Base-by-base conservation (phyloP, 2,329 filamentous ascomycete genomes). In the Verticillium albo-atrum region DNA sequence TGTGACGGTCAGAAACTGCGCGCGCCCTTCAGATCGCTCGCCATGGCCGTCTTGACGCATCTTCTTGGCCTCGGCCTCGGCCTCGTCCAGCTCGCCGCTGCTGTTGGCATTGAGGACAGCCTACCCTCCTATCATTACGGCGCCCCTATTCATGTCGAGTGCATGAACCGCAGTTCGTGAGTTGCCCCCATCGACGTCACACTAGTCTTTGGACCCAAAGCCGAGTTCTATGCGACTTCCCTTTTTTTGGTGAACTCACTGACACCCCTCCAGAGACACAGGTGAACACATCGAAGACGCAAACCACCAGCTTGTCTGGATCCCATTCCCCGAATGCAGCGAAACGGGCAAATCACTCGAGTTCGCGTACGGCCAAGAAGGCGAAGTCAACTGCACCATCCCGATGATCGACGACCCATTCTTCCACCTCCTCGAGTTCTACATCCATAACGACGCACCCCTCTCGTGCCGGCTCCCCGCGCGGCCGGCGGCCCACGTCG, bases 381-480 rank as follows among this genome's bases (percentile, higher is more conserved):
- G 76, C 76, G 92, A 96, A 72, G 76, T 91, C 66, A 94, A 94
- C 78, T 95, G 91, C 80, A 95, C 91, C 58, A 87, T 95, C 68
- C 80, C 89, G 70, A 83, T 90, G 75, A 82, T 94, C 68, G 82
- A 84, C 68, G 91, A 94, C 72, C 84, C 89, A 47, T 89, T 93
- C 81, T 95, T 92, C 81, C 91, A 95, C 76, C 84, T 94, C 56
- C 88, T 94, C 78, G 91, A 98, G 78, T 98, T 97, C 82, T 98
- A 98, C 82, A 89, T 98, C 73, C 95, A 98, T 82, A 92, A 90
- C 78, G 95, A 99, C 76, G 93, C 92, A 20, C 95, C 95, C 10
- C 82, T 98, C 55, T 88, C 92, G 58, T 99, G 95, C 75, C 93
- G 95, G 57, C 85, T 98, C 15, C 92, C 94, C 28, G 86, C 91